Base-by-base conservation (phyloP, 2,329 filamentous ascomycete species). In the Fusarium sp. region DNA sequence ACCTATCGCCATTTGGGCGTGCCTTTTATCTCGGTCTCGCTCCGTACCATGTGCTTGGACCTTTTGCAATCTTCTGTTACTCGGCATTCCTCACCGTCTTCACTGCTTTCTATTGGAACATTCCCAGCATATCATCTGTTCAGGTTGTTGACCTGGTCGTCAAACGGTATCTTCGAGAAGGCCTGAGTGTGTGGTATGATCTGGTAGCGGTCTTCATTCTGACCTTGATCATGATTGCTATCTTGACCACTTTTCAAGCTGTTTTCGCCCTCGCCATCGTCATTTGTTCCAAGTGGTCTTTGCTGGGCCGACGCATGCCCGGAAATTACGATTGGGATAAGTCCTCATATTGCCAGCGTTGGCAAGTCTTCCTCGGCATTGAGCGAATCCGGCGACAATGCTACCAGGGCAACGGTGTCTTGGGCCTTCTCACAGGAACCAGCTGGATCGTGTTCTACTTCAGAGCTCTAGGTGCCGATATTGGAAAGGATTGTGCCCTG, bases 291-390 rank as follows among this genome's bases (percentile, higher is more conserved):
- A 90, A 90, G 75, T 90, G 88, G 88, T 65, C 81, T 3, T 78
- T 90, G 3, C 81, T 90, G 27, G 88, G 88, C 17, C 85, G 85
- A 22, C 83, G 88, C 43, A 79, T 80, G 69, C 85, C 86, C 4
- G 89, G 89, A 15, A 87, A 86, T 69, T 89, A 89, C 73, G 87
- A 89, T 79, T 90, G 88, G 88, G 89, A 90, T 76, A 86, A 86
- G 78, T 86, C 82, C 22, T 82, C 84, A 17, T 90, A 90, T 80
- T 90, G 88, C 79, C 89, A 90, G 74, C 85, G 87, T 37, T 90
- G 88, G 88, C 88, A 90, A 75, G 76, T 90, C 10, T 88, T 87
- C 75, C 81, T 90, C 4, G 83, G 84, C 33, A 83, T 89, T 40
- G 88, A 90, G 80, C 83, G 83, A 20, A 78, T 90, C 4, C 84